Percentiles rank a stretch among this genome's conserved stretches.
Conservation (phyloP, 1,284 basidiomycete genomes). For the Tetrapyrgos nigripes region DNA sequence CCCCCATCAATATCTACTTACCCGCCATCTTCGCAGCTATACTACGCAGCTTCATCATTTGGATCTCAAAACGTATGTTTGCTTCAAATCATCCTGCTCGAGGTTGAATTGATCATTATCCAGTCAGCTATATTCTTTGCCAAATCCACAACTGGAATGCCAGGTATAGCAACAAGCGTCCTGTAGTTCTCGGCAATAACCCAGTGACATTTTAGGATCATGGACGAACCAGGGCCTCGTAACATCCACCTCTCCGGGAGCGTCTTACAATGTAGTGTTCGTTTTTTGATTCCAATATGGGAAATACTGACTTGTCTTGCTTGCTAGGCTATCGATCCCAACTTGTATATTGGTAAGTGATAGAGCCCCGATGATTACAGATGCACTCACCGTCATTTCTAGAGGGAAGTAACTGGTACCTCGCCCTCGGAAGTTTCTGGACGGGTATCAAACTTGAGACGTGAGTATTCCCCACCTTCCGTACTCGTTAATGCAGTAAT, state of each 20-base stretch:
- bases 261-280: constrained; percentile 53
- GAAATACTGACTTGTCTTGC: neutral
- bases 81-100: neutral
- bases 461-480: constrained; percentile 29
- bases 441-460: constrained; percentile 50
- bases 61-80: constrained; percentile 51
- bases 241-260: constrained; percentile 45
- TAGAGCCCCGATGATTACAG: no score
- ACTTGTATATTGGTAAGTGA: constrained; percentile 40
- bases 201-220: constrained; percentile 38
- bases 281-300: neutral
- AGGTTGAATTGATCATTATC: neutral
- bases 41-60: constrained; percentile 52
- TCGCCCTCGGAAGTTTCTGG: constrained; percentile 59
- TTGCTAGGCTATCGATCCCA: constrained; percentile 60
- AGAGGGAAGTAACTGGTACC: constrained; percentile 48
- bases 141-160: constrained; percentile 50
- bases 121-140: constrained; percentile 58
- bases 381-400: neutral
- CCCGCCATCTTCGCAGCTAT: constrained; percentile 37
- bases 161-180: constrained; percentile 33
- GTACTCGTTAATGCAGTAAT: neutral
- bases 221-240: constrained; percentile 57
- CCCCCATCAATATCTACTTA: neutral
- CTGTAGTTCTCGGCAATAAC: constrained; percentile 10